phyloP scores from a whole-genome alignment of 345 rosid species.

The Euphorbia lathyris region DNA sequence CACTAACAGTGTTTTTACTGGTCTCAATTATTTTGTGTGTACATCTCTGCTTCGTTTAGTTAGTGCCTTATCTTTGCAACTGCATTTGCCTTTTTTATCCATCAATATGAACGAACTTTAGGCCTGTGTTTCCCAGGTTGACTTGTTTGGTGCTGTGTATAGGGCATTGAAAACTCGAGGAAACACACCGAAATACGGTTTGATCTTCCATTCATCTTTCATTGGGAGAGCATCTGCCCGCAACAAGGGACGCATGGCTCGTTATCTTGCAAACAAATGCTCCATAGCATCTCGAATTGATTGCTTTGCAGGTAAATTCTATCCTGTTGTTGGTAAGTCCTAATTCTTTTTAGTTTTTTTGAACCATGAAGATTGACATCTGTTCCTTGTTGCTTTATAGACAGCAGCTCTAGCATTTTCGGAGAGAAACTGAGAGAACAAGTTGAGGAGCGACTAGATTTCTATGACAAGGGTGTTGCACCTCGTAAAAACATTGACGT shows the following conservation, averaged over 20 bases:
- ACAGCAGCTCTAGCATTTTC: slow-evolving; percentile 48
- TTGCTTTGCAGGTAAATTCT: slow-evolving; percentile 70
- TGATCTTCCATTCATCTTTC: slow-evolving; percentile 90
- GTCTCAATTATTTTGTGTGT: background rate
- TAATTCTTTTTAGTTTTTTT: background rate
- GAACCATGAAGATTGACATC: background rate
- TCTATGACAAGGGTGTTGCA: slow-evolving; percentile 91
- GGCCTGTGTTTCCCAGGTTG: background rate
- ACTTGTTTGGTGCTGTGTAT: slow-evolving; percentile 10
- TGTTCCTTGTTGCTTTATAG: slow-evolving; percentile 34
- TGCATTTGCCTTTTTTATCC: background rate
- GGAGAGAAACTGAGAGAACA: slow-evolving; percentile 96
- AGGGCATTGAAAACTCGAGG: slow-evolving; percentile 96
- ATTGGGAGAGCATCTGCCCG: slow-evolving; percentile 84
- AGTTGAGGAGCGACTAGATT: slow-evolving; percentile 88
- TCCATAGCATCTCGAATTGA: slow-evolving; percentile 93
- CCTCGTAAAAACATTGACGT: slow-evolving; percentile 96
- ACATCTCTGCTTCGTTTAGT: background rate
- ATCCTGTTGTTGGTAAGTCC: background rate
- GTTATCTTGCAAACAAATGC: slow-evolving; percentile 92
- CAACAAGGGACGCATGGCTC: slow-evolving; percentile 97
- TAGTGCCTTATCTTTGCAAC: background rate
- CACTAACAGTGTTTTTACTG: background rate
- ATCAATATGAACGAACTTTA: too few relatives aligned
- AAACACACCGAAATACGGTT: slow-evolving; percentile 93